These are phyloP conservation scores for Trichoderma gracile DNA, from an alignment of 2,329 filamentous ascomycete species.

Conservation along the genomic window DNA sequence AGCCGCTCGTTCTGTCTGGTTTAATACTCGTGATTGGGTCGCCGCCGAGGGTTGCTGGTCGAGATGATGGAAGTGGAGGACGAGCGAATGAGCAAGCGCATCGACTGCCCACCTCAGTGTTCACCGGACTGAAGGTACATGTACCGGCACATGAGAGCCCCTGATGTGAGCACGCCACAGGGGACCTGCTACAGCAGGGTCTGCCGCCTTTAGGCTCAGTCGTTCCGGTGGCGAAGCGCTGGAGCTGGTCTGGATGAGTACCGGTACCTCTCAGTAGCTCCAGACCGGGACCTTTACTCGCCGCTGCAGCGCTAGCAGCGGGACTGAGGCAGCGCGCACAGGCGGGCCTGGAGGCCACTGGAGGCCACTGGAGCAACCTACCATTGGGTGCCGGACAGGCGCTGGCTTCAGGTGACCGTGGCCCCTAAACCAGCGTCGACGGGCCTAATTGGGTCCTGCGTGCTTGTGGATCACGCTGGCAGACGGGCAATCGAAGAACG, in stretches of 20 bases:
- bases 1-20: neutral
- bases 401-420: slow-evolving; percentile 21
- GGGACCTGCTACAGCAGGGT: too few species aligned
- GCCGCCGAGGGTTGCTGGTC: neutral
- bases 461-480: slow-evolving; percentile 21
- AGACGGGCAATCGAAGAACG: slow-evolving; percentile 19
- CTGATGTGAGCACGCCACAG: too few species aligned
- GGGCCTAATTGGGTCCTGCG: slow-evolving; percentile 20
- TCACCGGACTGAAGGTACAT: too few species aligned
- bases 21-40: too few species aligned
- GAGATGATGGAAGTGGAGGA: neutral
- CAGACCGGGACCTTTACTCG: neutral
- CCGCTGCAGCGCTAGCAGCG: slow-evolving; percentile 1
- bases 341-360: slow-evolving; percentile 4
- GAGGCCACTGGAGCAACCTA: too few species aligned
- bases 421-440: slow-evolving; percentile 16
- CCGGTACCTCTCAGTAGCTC: neutral
- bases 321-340: neutral
- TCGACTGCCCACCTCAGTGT: too few species aligned
- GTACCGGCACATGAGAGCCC: too few species aligned
- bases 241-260: too few species aligned
- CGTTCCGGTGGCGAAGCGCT: too few species aligned
- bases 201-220: too few species aligned
- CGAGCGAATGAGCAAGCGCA: too few species aligned
- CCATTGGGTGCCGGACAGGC: slow-evolving; percentile 23